phyloP scores from a whole-genome alignment of 352 stramenopile genomes.

The Globisporangium barbulae region DNA sequence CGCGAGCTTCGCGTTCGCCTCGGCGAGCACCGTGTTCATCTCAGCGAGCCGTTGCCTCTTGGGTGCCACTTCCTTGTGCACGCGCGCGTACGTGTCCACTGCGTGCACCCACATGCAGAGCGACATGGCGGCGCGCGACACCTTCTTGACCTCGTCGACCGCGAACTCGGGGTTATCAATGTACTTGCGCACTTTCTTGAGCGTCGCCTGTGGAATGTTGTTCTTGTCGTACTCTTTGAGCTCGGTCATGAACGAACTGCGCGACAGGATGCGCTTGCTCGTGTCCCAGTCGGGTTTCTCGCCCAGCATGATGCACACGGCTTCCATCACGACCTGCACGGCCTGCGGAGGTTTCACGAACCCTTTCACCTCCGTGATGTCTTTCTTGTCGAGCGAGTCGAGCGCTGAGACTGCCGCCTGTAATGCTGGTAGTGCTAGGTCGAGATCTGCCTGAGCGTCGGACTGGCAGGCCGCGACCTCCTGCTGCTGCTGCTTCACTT shows the following conservation, averaged over 20 bases:
- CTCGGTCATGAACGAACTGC: constrained; percentile 73
- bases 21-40: constrained; percentile 72
- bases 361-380: constrained; percentile 85
- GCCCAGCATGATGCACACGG: constrained; percentile 85
- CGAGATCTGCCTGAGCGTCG: constrained; percentile 72
- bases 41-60: constrained; percentile 67
- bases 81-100: constrained; percentile 72
- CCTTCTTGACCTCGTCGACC: constrained; percentile 81
- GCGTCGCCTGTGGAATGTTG: constrained; percentile 46
- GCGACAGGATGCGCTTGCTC: constrained; percentile 74
- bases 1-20: constrained; percentile 66
- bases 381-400: constrained; percentile 82
- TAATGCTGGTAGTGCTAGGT: constrained; percentile 69
- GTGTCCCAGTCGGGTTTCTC: constrained; percentile 85
- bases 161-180: constrained; percentile 83
- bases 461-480: constrained; percentile 58
- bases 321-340: constrained; percentile 86
- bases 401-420: constrained; percentile 71
- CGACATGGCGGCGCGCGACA: constrained; percentile 76
- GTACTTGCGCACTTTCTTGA: constrained; percentile 81
- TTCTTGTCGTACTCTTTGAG: constrained; percentile 88
- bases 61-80: constrained; percentile 72
- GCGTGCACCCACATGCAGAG: constrained; percentile 89
- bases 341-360: constrained; percentile 83
- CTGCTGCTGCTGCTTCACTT: constrained; percentile 63